phyloP scores from a whole-genome alignment of 2,329 filamentous ascomycete species.

The Epichloe elymi region DNA sequence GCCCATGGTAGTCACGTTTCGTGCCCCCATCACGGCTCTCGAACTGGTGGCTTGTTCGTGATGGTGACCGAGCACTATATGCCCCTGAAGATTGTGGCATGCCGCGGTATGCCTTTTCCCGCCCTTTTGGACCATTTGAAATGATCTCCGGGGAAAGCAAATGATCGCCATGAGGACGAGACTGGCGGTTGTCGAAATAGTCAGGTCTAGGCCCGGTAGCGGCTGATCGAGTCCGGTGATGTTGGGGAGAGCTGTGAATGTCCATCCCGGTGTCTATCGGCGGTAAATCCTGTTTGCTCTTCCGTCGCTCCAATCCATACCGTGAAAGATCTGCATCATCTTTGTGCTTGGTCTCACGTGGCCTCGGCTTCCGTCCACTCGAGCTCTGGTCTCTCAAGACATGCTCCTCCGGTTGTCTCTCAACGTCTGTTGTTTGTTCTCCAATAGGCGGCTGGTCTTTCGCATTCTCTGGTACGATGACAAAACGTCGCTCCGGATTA shows the following conservation, averaged over 20 bases:
- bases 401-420: not conserved
- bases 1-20: constrained; percentile 12
- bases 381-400: not conserved
- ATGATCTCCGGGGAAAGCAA: constrained; percentile 29
- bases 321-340: constrained; percentile 4
- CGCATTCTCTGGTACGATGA: constrained; percentile 34
- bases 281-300: constrained; percentile 28
- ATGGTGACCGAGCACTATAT: constrained; percentile 23
- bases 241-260: constrained; percentile 15
- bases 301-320: constrained; percentile 15
- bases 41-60: constrained; percentile 16
- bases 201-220: constrained; percentile 19
- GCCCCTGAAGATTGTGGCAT: constrained; percentile 8
- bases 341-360: not conserved
- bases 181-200: constrained; percentile 18
- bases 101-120: constrained; percentile 30
- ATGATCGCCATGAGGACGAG: constrained; percentile 19
- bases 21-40: constrained; percentile 15
- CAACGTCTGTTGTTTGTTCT: not conserved
- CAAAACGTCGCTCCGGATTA: constrained; percentile 53
- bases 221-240: constrained; percentile 24
- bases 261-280: constrained; percentile 29
- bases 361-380: not conserved
- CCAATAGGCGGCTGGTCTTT: not conserved
- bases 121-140: constrained; percentile 26